Base-by-base conservation (phyloP, 768 basidiomycete genomes). In the Kwoniella shandongensis region DNA sequence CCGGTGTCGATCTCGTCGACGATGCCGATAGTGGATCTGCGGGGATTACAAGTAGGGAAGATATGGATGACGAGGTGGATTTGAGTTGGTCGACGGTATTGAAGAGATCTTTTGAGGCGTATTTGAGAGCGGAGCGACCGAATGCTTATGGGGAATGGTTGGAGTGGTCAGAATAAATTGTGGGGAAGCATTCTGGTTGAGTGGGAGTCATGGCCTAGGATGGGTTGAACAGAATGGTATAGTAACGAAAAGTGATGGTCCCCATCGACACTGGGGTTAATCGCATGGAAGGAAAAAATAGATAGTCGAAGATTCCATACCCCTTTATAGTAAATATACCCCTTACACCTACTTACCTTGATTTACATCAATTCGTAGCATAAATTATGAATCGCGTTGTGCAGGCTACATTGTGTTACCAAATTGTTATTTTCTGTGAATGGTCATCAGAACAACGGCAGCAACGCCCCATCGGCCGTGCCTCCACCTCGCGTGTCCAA, bases 81-180 rank as follows among this genome's bases (percentile, higher is more conserved):
- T 47, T 76, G 57, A 72, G 69, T 51, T 99, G 96, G 96, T 84
- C 88, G 23, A 88, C 91, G 12, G 92, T 97, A 20, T 77, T 98
- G 66, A 99, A 98, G 79, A 82, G 96, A 72, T 91, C 90, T 40
- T 97, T 96, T 72, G 96, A 99, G 78, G 82, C 86, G 20, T 98
- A 89, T 76, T 74, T 99, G 60, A 85, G 94, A 40, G 89, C 88
- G 15, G 94, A 99, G 78, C 79, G 82, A 61, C 91, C 94, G 10
- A 97, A 93, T 75, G 88, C 93, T 88, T 96, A 97, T 69, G 93
- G 92, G 29, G 92, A 97, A 78, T 83, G 81, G 81, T 64, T 84
- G 55, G 65, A 76, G 48, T 83, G 82, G 81, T 81, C 59, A 36
- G 44, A 56, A 13, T 56, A 50, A 22, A 13, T 38, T 25, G 22